These are phyloP conservation scores for Xylaria longipes DNA, from an alignment of 495 filamentous ascomycete genomes.

Conservation along the genomic window DNA sequence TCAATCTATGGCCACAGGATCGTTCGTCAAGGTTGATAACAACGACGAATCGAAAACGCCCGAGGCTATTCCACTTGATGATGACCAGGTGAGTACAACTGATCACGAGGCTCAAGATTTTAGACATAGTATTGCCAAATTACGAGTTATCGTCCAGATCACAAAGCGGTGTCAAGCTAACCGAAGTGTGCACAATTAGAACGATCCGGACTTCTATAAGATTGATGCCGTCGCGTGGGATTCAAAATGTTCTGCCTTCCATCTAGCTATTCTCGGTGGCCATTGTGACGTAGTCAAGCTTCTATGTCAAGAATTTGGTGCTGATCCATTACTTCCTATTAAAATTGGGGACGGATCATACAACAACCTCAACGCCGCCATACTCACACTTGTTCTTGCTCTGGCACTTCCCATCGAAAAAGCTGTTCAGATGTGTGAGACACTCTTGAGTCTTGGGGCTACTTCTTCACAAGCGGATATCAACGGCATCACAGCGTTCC, in stretches of 20 bases:
- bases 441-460: slow-evolving; percentile 72
- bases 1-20: slow-evolving; percentile 62
- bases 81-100: slow-evolving; percentile 50
- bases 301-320: slow-evolving; percentile 74
- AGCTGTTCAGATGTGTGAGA: slow-evolving; percentile 63
- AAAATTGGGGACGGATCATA: slow-evolving; percentile 57
- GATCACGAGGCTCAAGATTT: neutral
- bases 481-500: slow-evolving; percentile 63
- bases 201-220: slow-evolving; percentile 79
- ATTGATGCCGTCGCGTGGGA: slow-evolving; percentile 81
- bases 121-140: neutral
- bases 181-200: neutral
- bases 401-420: slow-evolving; percentile 64
- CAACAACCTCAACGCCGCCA: slow-evolving; percentile 58
- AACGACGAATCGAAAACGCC: slow-evolving; percentile 43
- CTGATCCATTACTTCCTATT: slow-evolving; percentile 73
- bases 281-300: slow-evolving; percentile 69
- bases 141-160: neutral
- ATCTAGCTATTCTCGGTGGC: slow-evolving; percentile 76
- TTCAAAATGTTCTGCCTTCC: slow-evolving; percentile 69
- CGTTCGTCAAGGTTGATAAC: slow-evolving; percentile 68
- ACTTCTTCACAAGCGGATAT: slow-evolving; percentile 75
- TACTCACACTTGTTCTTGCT: slow-evolving; percentile 69
- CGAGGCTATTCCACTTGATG: slow-evolving; percentile 47
- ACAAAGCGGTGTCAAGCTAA: neutral